These are phyloP conservation scores for Hibiscus mutabilis DNA, from an alignment of 345 rosid genomes.

Conservation along the genomic window DNA sequence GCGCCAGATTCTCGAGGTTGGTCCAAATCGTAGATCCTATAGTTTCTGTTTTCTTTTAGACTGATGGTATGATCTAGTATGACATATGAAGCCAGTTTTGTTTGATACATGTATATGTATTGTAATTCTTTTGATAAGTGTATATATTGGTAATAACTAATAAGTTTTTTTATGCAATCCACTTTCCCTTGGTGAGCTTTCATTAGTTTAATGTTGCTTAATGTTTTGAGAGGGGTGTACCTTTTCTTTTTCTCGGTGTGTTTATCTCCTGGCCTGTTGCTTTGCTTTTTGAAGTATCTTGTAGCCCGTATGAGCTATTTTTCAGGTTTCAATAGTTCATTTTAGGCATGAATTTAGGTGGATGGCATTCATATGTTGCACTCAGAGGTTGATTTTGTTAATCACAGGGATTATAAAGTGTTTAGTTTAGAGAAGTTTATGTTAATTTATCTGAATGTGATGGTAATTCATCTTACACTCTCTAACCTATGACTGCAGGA, in stretches of 20 bases:
- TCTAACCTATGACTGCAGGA: constrained; percentile 34
- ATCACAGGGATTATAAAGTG: not conserved
- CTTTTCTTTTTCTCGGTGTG: not conserved
- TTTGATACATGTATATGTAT: not conserved
- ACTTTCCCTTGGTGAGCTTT: not conserved
- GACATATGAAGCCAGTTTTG: not conserved
- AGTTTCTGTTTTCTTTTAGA: constrained; percentile 1
- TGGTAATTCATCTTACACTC: constrained; percentile 4
- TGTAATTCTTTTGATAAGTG: not conserved
- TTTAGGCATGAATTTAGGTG: not conserved
- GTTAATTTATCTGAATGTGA: too few species aligned
- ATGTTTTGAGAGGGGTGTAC: not conserved
- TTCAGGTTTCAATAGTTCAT: not conserved
- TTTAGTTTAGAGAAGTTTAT: not conserved
- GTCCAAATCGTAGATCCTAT: constrained; percentile 11
- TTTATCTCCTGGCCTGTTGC: not conserved
- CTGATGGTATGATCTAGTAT: not conserved
- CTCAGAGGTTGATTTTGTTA: not conserved
- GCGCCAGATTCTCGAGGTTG: constrained; percentile 75
- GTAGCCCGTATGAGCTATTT: not conserved
- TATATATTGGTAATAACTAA: not conserved
- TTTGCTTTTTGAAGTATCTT: not conserved
- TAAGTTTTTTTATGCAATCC: not conserved
- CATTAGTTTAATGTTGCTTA: not conserved
- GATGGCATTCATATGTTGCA: not conserved